phyloP scores from a whole-genome alignment of 2,329 filamentous ascomycete species.

The Xylariaceae sp. region DNA sequence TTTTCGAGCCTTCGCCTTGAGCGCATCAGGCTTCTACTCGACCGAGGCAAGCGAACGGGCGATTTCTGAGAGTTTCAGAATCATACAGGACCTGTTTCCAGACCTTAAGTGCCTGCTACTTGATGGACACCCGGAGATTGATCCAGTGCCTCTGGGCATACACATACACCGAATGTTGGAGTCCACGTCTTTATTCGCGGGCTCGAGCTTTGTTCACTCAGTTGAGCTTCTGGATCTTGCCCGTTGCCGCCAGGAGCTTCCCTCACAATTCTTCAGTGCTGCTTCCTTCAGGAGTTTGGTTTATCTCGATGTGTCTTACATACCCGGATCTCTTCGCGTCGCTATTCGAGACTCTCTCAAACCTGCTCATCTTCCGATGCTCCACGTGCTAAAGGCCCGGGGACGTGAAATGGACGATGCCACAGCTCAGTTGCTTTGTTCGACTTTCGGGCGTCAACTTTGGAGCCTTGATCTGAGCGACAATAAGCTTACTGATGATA shows the following conservation, averaged over 20 bases:
- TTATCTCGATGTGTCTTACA: conserved; percentile 49
- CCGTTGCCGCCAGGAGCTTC: conserved; percentile 38
- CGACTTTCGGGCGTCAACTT: conserved; percentile 36
- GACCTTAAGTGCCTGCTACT: conserved; percentile 43
- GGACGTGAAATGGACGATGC: conserved; percentile 43
- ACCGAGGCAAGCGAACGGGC: conserved; percentile 35
- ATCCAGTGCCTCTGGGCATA: conserved; percentile 36
- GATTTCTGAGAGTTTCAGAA: conserved; percentile 38
- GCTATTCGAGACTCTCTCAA: conserved; percentile 34
- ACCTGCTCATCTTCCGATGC: conserved; percentile 36
- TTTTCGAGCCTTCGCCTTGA: conserved; percentile 40
- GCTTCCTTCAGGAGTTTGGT: conserved; percentile 38
- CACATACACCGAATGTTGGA: not conserved
- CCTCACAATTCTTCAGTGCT: conserved; percentile 37
- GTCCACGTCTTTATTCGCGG: not conserved
- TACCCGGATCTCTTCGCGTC: conserved; percentile 41
- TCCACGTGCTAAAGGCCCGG: conserved; percentile 49
- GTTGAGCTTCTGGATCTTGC: conserved; percentile 44
- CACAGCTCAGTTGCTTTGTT: conserved; percentile 33
- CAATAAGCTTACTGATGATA: conserved; percentile 47
- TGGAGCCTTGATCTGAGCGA: conserved; percentile 54
- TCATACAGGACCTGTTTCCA: conserved; percentile 39
- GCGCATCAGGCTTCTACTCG: conserved; percentile 39
- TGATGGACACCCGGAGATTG: conserved; percentile 42
- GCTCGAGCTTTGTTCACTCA: conserved; percentile 15